Evolutionary conservation across 1,139 yeast genomes (phyloP).

Genomic region (Taphrina pruni): DNA sequence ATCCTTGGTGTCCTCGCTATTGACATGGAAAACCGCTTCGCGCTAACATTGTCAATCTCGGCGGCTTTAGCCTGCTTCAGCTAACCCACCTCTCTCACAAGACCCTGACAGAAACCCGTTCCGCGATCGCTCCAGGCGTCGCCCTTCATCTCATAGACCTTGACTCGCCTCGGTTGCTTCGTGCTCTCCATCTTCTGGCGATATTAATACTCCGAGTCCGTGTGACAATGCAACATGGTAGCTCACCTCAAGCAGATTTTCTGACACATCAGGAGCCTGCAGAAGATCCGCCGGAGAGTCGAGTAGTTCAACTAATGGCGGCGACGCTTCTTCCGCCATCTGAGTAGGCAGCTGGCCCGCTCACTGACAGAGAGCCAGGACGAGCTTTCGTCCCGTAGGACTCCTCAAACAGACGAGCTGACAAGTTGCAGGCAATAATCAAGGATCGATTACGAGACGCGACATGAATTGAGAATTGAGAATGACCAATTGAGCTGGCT

Average conservation of each 20-base stretch:
- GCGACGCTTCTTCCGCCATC: constrained; percentile 13
- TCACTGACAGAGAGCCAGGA: background rate
- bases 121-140: constrained; percentile 93
- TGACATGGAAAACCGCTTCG: constrained; percentile 70
- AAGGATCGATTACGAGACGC: constrained; percentile 6
- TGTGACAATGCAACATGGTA: background rate
- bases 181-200: constrained; percentile 24
- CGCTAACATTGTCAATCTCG: constrained; percentile 9
- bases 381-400: background rate
- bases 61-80: background rate
- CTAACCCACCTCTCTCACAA: constrained; percentile 53
- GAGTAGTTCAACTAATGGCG: constrained; percentile 33
- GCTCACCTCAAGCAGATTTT: constrained; percentile 18
- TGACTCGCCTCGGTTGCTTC: constrained; percentile 62
- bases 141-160: constrained; percentile 79
- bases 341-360: constrained; percentile 1
- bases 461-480: background rate
- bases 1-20: constrained; percentile 68
- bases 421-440: background rate
- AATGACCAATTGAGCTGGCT: background rate
- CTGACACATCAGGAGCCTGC: constrained; percentile 30
- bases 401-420: background rate
- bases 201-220: background rate
- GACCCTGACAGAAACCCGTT: constrained; percentile 87
- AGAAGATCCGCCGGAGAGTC: constrained; percentile 32